A percentile compares a stretch with the other conserved stretches of the same genome.
These are phyloP conservation scores for Salvia hispanica DNA, from an alignment of 257 asterid genomes.

Conservation along the genomic window DNA sequence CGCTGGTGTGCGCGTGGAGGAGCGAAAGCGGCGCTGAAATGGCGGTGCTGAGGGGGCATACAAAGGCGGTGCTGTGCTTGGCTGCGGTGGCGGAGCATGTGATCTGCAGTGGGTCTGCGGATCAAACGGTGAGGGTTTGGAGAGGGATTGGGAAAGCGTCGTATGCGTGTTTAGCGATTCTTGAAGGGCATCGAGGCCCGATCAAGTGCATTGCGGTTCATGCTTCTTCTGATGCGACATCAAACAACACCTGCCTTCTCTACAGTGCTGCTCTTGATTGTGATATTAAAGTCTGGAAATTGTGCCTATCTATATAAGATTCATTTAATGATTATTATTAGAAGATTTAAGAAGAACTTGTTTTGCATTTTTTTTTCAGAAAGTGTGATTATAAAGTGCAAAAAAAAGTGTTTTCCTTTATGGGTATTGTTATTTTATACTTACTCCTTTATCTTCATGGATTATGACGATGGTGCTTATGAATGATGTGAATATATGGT, in stretches of 20 bases:
- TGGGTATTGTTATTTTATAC: neutral
- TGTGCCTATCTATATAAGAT: conserved; percentile 29
- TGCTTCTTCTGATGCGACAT: conserved; percentile 29
- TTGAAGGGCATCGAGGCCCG: conserved; percentile 67
- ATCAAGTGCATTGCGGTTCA: conserved; percentile 56
- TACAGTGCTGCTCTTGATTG: conserved; percentile 70
- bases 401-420: conserved; percentile 10
- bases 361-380: neutral
- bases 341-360: neutral
- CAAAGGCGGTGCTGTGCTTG: conserved; percentile 60
- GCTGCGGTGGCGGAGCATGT: conserved; percentile 42
- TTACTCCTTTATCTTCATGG: neutral
- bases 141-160: conserved; percentile 45
- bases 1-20: conserved; percentile 55
- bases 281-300: conserved; percentile 71
- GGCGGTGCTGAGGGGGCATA: conserved; percentile 67
- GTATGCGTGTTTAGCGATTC: conserved; percentile 53
- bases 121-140: conserved; percentile 74
- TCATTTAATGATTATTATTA: neutral
- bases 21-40: conserved; percentile 33
- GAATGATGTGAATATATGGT: no score
- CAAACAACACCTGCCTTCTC: conserved; percentile 39
- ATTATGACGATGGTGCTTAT: neutral
- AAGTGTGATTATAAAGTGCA: neutral
- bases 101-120: conserved; percentile 77